Percentiles rank a stretch among this genome's conserved stretches.
These are phyloP conservation scores for Epichloe amarillans DNA, from an alignment of 2,329 filamentous ascomycete genomes.

Conservation along the genomic window DNA sequence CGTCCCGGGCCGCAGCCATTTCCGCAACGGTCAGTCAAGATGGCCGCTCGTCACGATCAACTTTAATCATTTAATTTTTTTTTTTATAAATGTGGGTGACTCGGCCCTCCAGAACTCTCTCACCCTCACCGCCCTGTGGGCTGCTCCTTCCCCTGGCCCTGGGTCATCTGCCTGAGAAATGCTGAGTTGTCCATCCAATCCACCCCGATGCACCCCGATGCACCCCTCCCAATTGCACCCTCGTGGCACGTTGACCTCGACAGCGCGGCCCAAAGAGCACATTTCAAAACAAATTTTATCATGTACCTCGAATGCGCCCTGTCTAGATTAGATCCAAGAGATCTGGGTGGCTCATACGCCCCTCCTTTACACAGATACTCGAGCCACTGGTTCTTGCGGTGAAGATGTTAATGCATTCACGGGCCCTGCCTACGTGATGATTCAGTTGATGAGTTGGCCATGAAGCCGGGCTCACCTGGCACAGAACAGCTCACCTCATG, in stretches of 20 bases:
- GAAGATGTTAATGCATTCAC: background rate
- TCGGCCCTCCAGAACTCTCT: background rate
- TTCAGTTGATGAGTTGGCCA: background rate
- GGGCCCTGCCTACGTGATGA: conserved; percentile 1
- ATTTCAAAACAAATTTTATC: background rate
- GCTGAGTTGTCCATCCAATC: conserved; percentile 18
- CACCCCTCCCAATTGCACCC: background rate
- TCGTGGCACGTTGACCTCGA: background rate
- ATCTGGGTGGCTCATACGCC: background rate
- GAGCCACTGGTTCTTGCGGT: background rate
- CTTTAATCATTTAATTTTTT: background rate
- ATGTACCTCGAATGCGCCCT: too few relatives aligned
- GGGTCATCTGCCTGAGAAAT: conserved; percentile 21
- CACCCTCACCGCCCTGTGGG: background rate
- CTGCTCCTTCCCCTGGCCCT: conserved; percentile 2
- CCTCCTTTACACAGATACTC: background rate
- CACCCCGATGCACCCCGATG: conserved; percentile 3
- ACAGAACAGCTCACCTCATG: background rate
- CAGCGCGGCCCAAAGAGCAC: background rate
- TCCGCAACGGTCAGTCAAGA: background rate
- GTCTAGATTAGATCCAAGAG: background rate
- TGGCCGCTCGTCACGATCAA: background rate
- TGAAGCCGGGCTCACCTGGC: background rate
- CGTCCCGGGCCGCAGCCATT: background rate
- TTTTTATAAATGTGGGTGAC: background rate